These are phyloP conservation scores for Fistulinella cinereoalba DNA, from an alignment of 1,284 basidiomycete genomes.

Conservation along the genomic window DNA sequence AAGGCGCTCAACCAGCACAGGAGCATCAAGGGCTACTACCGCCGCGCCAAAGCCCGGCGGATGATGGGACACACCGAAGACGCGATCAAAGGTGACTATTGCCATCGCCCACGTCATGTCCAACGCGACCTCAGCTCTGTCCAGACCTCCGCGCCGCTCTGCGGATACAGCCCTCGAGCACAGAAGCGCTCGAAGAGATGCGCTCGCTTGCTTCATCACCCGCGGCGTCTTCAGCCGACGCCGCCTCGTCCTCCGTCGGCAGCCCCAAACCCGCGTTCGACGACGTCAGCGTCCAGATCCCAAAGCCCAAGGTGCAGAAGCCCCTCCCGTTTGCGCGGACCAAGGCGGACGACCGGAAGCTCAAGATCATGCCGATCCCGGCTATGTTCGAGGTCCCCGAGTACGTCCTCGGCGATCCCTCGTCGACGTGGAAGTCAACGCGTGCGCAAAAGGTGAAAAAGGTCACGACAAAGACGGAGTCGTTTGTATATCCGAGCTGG, in stretches of 20 bases:
- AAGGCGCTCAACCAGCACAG: constrained; percentile 58
- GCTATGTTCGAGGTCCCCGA: constrained; percentile 41
- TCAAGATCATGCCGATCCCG: constrained; percentile 50
- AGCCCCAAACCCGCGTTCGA: constrained; percentile 19
- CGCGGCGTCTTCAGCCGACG: constrained; percentile 22
- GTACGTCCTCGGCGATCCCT: constrained; percentile 17
- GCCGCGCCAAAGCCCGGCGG: constrained; percentile 59
- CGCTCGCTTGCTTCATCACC: constrained; percentile 39
- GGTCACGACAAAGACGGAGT: constrained; percentile 44
- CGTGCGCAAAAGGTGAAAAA: constrained; percentile 34
- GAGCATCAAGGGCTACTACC: constrained; percentile 63
- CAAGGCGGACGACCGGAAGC: constrained; percentile 46
- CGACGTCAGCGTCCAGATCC: constrained; percentile 24
- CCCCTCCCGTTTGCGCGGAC: constrained; percentile 50
- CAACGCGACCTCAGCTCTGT: too few relatives aligned
- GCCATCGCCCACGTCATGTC: not conserved
- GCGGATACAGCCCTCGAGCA: constrained; percentile 56
- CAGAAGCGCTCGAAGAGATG: constrained; percentile 56
- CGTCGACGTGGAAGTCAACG: constrained; percentile 19
- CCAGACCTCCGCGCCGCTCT: constrained; percentile 59
- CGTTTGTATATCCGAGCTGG: constrained; percentile 57
- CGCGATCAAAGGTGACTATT: constrained; percentile 53
- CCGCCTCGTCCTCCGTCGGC: constrained; percentile 23
- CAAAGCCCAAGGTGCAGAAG: constrained; percentile 40
- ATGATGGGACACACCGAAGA: constrained; percentile 57